A percentile compares a stretch with the other conserved stretches of the same genome.
Conservation (phyloP, 352 stramenopile species). For the Phytophthora hibernalis region DNA sequence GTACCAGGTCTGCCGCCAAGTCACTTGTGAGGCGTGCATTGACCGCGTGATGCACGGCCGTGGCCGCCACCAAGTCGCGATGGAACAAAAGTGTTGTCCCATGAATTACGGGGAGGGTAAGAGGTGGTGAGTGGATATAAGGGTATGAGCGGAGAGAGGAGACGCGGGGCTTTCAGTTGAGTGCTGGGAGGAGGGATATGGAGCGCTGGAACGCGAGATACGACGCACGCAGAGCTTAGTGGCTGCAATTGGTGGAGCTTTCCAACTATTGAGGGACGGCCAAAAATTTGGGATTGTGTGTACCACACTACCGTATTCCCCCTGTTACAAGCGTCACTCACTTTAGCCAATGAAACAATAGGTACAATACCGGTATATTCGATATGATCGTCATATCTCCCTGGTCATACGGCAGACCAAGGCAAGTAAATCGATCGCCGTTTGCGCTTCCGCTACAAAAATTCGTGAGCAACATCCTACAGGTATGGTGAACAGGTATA, state of each 20-base stretch:
- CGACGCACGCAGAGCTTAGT: background rate
- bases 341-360: too few species aligned
- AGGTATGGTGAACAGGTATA: too few species aligned
- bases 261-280: too few species aligned
- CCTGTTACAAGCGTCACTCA: too few species aligned
- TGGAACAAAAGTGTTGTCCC: slow-evolving; percentile 88
- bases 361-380: too few species aligned
- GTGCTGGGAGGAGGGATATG: background rate
- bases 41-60: slow-evolving; percentile 77
- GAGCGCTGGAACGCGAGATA: slow-evolving; percentile 5
- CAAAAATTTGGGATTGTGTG: too few species aligned
- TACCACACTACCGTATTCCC: too few species aligned
- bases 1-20: slow-evolving; percentile 70
- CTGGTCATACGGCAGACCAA: too few species aligned
- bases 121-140: background rate
- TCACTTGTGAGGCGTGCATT: slow-evolving; percentile 77
- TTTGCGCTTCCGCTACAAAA: too few species aligned
- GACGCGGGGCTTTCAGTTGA: slow-evolving; percentile 10
- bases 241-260: background rate
- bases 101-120: slow-evolving; percentile 30
- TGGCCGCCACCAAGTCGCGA: slow-evolving; percentile 80
- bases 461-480: too few species aligned
- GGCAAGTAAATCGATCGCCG: too few species aligned
- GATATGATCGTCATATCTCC: too few species aligned
- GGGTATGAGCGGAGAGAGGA: background rate